Conservation (phyloP, 2,329 filamentous ascomycete species). For the Fusarium heterosporum region DNA sequence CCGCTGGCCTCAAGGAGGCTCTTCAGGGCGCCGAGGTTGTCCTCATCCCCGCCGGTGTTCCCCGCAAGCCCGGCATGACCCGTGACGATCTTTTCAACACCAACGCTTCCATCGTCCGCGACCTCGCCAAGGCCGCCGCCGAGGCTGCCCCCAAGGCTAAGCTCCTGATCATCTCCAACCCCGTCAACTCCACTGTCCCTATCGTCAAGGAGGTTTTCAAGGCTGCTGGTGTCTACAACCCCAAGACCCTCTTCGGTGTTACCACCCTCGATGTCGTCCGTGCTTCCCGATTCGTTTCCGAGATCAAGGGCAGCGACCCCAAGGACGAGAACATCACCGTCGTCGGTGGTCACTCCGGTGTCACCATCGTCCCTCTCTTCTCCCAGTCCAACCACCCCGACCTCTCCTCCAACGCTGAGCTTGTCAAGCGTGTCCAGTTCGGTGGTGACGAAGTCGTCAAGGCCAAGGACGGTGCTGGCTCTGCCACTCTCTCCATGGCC, state of each 20-base stretch:
- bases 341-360: constrained; percentile 95
- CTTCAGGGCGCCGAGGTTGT: constrained; percentile 93
- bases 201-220: constrained; percentile 99
- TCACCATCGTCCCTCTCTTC: constrained; percentile 98
- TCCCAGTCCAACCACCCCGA: constrained; percentile 90
- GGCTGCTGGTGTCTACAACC: constrained; percentile 95
- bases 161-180: constrained; percentile 98
- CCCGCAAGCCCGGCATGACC: constrained; percentile 99
- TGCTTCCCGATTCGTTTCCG: constrained; percentile 95
- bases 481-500: constrained; percentile 98
- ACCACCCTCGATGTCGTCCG: constrained; percentile 99
- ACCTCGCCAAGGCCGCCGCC: constrained; percentile 94
- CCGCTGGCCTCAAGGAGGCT: constrained; percentile 79
- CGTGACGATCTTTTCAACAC: constrained; percentile 99
- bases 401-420: constrained; percentile 80
- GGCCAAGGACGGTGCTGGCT: constrained; percentile 98
- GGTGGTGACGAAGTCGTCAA: constrained; percentile 99
- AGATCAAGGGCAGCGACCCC: constrained; percentile 92
- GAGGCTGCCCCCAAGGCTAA: constrained; percentile 91
- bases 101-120: constrained; percentile 99
- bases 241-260: constrained; percentile 98
- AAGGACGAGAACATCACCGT: constrained; percentile 95
- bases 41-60: constrained; percentile 97
- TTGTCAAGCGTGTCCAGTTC: constrained; percentile 97
- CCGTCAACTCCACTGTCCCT: constrained; percentile 99